Evolutionary conservation across 495 filamentous ascomycete species (phyloP).

Genomic region (Aspergillus leporis): DNA sequence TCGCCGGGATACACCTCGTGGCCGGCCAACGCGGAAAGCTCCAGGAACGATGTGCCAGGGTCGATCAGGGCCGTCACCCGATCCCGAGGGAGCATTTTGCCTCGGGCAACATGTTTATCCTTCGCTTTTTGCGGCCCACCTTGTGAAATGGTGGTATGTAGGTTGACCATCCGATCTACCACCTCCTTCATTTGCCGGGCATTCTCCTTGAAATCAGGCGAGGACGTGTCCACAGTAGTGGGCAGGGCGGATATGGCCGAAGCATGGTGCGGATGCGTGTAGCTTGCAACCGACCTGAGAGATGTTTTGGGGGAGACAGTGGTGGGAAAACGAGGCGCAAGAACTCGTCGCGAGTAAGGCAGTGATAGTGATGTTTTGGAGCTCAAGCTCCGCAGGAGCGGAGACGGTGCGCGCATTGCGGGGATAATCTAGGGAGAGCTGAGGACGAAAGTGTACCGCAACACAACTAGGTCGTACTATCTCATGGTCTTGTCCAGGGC

Average conservation of each 20-base stretch:
- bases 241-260: constrained; percentile 75
- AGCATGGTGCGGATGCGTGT: constrained; percentile 68
- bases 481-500: constrained; percentile 1
- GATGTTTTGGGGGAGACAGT: background rate
- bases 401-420: constrained; percentile 42
- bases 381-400: constrained; percentile 38
- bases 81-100: constrained; percentile 94
- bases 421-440: constrained; percentile 17
- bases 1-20: constrained; percentile 85
- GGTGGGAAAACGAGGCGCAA: background rate
- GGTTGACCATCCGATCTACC: constrained; percentile 59
- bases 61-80: constrained; percentile 87
- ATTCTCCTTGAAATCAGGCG: constrained; percentile 81
- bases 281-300: constrained; percentile 27
- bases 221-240: constrained; percentile 72
- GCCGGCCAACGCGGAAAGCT: constrained; percentile 84
- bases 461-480: background rate
- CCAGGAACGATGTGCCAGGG: constrained; percentile 85
- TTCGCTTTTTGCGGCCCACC: constrained; percentile 83
- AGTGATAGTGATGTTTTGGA: constrained; percentile 18
- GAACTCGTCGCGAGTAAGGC: constrained; percentile 13
- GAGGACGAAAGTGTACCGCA: background rate
- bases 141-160: constrained; percentile 69
- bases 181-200: constrained; percentile 73
- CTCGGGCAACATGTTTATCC: constrained; percentile 82